Evolutionary conservation across 805 yeast species (phyloP), one percentile per base, ranked within the genome.

Genomic region (Myxozyma lipomycoides): DNA sequence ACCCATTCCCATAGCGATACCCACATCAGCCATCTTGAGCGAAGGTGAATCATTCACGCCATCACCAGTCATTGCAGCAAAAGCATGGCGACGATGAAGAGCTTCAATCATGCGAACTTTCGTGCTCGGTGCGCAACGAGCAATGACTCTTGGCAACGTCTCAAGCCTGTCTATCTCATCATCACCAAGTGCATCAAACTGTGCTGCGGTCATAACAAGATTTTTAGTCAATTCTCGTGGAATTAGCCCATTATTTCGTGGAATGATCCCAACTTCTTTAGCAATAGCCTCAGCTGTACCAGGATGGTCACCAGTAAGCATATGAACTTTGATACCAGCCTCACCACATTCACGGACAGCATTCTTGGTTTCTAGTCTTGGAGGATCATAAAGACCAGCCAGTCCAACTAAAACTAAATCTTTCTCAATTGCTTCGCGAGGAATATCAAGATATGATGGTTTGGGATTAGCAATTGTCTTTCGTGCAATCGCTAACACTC

Each of bases 31-130:
- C 57, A 73, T 79, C 65, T 84, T 84, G 67, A 84, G 71, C 32
- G 85, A 78, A 23, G 91, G 91, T 1, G 89, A 83, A 64, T 84
- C 91, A 65, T 84, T 84, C 40, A 84, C 90, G 56, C 91, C 91
- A 65, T 84, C 91, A 55, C 88, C 88, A 25, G 88, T 83, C 91
- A 84, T 85, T 18, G 91, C 91, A 68, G 83, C 75, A 67, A 81
- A 75, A 64, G 81, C 72, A 56, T 74, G 69, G 66, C 78, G 78
- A 62, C 77, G 81, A 71, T 76, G 89, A 60, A 72, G 76, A 0
- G 91, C 90, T 47, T 84, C 89, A 61, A 85, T 83, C 83, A 85
- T 81, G 57, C 88, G 74, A 17, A 84, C 91, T 65, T 85, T 84
- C 21, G 90, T 84, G 64, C 81, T 83, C 2, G 91, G 93, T 3